Evolutionary conservation across 148 eudicot genomes (phyloP).

Genomic region (Cornus florida): DNA sequence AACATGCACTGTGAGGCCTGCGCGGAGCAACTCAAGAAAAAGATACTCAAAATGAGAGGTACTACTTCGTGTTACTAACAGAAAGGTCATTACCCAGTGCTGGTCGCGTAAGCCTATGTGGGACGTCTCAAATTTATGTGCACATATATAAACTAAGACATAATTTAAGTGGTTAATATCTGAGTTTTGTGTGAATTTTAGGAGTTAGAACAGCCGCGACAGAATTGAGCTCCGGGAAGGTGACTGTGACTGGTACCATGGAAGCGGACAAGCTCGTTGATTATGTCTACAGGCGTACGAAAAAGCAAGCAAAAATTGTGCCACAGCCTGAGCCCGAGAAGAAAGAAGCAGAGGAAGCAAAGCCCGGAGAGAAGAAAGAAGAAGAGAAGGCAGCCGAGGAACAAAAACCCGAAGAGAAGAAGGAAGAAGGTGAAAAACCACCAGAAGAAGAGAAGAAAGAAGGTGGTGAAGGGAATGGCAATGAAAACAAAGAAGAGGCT

Average conservation of each 20-base stretch:
- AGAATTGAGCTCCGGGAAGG: conserved; percentile 66
- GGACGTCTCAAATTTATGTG: no score
- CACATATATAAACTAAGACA: no score
- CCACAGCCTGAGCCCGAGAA: conserved; percentile 76
- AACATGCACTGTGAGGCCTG: conserved; percentile 99
- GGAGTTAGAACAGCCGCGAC: conserved; percentile 87
- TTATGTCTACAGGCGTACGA: conserved; percentile 81
- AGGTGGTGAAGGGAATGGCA: conserved; percentile 7
- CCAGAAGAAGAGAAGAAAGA: conserved; percentile 24
- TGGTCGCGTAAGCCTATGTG: no score
- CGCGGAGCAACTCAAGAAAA: conserved; percentile 84
- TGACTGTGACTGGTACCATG: conserved; percentile 88
- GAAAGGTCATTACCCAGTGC: no score
- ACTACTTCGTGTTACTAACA: background rate
- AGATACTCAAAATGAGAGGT: conserved; percentile 96
- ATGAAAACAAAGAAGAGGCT: conserved; percentile 14
- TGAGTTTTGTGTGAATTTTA: conserved; percentile 11
- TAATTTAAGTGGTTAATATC: background rate
- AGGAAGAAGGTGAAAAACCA: conserved; percentile 19
- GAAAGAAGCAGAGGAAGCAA: conserved; percentile 37
- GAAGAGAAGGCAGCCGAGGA: conserved; percentile 25
- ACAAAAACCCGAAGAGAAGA: conserved; percentile 28
- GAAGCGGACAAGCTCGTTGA: conserved; percentile 70
- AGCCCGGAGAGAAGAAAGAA: conserved; percentile 30
- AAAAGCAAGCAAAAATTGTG: conserved; percentile 76